Percentiles rank a stretch among this genome's conserved stretches.
These are phyloP conservation scores for Geotrichum australiense DNA, from an alignment of 1,139 yeast genomes.

Conservation along the genomic window DNA sequence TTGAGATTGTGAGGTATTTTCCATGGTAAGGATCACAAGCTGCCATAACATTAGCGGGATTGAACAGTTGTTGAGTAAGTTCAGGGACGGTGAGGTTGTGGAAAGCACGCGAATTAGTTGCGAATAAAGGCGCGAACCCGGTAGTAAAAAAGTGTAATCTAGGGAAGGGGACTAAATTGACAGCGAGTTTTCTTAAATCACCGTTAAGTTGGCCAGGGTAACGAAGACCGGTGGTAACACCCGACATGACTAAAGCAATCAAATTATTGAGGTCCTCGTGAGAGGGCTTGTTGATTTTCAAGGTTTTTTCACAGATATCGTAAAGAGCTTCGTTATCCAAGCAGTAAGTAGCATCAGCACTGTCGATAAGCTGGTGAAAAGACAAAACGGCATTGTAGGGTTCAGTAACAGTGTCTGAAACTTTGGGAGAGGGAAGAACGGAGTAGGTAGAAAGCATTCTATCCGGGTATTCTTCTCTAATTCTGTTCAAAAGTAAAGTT, in stretches of 20 bases:
- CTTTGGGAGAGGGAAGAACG: constrained; percentile 41
- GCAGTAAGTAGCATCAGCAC: constrained; percentile 42
- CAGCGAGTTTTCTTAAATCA: constrained; percentile 42
- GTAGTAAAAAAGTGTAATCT: constrained; percentile 43
- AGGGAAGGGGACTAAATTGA: constrained; percentile 43
- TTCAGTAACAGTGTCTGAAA: constrained; percentile 42
- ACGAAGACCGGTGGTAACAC: constrained; percentile 41
- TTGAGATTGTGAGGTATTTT: constrained; percentile 40
- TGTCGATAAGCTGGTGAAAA: constrained; percentile 40
- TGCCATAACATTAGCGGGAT: constrained; percentile 41
- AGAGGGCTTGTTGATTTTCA: constrained; percentile 37
- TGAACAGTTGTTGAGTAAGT: constrained; percentile 42
- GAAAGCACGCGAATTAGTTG: constrained; percentile 37
- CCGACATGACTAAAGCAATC: constrained; percentile 42
- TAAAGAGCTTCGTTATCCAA: constrained; percentile 42
- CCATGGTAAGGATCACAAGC: constrained; percentile 41
- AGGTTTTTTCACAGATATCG: constrained; percentile 39
- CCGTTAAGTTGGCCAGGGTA: constrained; percentile 45
- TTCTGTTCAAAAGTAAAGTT: constrained; percentile 37
- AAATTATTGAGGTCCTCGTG: constrained; percentile 39
- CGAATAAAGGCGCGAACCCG: constrained; percentile 41
- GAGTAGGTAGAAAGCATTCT: constrained; percentile 44
- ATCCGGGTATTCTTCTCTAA: constrained; percentile 41
- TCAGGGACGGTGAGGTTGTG: constrained; percentile 40
- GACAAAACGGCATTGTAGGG: constrained; percentile 41